Evolutionary conservation across 345 rosid species (phyloP), one percentile per base, ranked within the genome.

Genomic region (Barbarea vulgaris): DNA sequence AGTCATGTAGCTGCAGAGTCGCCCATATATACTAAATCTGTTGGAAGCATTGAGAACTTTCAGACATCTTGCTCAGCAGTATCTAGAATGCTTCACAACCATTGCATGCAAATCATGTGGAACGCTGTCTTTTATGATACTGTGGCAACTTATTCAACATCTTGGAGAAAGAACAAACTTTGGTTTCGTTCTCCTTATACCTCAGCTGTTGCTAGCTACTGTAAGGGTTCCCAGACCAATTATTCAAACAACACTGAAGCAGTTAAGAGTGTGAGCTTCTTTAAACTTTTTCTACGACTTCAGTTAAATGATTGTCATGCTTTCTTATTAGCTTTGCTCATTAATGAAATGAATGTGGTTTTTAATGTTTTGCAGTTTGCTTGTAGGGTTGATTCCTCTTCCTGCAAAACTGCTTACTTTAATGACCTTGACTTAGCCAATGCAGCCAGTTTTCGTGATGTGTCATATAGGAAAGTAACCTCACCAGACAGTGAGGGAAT

Each of bases 91-190:
- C 90, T 95, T 81, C 74, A 82, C 74, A 82, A 84, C 73, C 68
- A 78, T 79, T 87, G 88, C 85, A 87, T 86, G 93, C 90, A 85
- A 84, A 88, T 87, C 63, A 76, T 83, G 79, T 95, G 97, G 97
- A 92, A 95, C 79, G 91, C 91, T 78, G 89, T 88, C 67, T 90
- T 89, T 86, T 83, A 88, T 80, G 97, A 92, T 72, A 69, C 72
- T 57, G 68, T 92, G 67, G 84, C 75, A 31, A 83, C 87, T 36
- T 85, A 77, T 81, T 57, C 80, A 34, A 76, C 79, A 71, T 66
- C 80, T 61, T 95, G 99, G 99, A 83, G 96, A 74, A 86, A 79
- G 70, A 74, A 70, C 53, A 90, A 80, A 81, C 77, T 86, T 55
- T 95, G 99, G 96, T 84, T 73, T 77, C 82, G 63, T 59, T 81